phyloP scores from a whole-genome alignment of 2,329 filamentous ascomycete species.

The Aspergillus fructus region DNA sequence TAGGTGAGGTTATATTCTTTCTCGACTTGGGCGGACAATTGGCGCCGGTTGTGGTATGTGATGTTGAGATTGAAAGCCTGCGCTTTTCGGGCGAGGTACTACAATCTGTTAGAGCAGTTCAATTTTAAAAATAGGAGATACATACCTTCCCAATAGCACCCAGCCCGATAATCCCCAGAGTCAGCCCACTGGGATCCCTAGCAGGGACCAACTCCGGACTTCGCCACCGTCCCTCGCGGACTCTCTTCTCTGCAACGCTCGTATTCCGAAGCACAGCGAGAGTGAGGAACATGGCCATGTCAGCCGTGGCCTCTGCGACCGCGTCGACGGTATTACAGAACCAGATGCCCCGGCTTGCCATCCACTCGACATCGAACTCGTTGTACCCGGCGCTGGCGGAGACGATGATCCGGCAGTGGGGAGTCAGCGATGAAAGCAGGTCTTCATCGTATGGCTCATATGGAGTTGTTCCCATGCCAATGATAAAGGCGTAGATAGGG shows the following conservation, averaged over 20 bases:
- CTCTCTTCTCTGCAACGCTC: constrained; percentile 38
- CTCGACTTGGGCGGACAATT: constrained; percentile 29
- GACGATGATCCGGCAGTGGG: no score
- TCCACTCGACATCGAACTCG: no score
- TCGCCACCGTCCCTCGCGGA: constrained; percentile 42
- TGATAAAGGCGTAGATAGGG: no score
- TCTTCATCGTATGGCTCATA: no score
- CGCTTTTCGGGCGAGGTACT: constrained; percentile 42
- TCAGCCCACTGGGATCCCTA: constrained; percentile 46
- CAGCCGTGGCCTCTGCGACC: constrained; percentile 54
- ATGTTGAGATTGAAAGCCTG: constrained; percentile 46
- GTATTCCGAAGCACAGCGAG: constrained; percentile 51
- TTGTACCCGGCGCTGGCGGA: no score
- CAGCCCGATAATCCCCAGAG: constrained; percentile 51
- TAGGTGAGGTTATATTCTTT: constrained; percentile 37
- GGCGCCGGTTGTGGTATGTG: constrained; percentile 28
- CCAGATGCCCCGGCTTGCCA: constrained; percentile 38
- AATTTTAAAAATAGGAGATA: no score
- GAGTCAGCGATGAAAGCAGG: no score
- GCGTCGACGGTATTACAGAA: constrained; percentile 58
- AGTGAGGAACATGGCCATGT: constrained; percentile 52
- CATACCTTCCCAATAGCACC: constrained; percentile 47
- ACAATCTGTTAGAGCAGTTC: constrained; percentile 19
- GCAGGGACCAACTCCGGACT: constrained; percentile 30
- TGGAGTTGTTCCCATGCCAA: no score